phyloP scores from a whole-genome alignment of 2,329 filamentous ascomycete genomes.

The Talaromyces sp. region DNA sequence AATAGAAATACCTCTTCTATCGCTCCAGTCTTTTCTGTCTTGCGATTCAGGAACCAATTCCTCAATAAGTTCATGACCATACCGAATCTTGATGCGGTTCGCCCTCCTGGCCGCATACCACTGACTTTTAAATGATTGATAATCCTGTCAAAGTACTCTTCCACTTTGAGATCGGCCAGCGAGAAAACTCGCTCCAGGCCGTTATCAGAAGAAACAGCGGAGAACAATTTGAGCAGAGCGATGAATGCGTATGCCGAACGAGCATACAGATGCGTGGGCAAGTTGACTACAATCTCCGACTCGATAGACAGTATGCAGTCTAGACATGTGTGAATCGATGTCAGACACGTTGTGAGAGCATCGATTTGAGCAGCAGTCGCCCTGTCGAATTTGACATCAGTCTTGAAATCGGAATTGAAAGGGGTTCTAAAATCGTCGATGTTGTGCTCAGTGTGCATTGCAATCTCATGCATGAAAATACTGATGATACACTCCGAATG shows the following conservation, averaged over 20 bases:
- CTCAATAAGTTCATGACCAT: conserved; percentile 68
- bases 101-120: conserved; percentile 61
- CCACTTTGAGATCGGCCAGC: conserved; percentile 62
- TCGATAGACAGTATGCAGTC: conserved; percentile 63
- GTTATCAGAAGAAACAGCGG: conserved; percentile 60
- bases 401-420: conserved; percentile 38
- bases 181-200: conserved; percentile 69
- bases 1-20: conserved; percentile 19
- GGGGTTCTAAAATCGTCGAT: conserved; percentile 50
- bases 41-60: conserved; percentile 62
- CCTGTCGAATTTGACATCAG: conserved; percentile 27
- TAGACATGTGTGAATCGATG: conserved; percentile 64
- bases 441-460: conserved; percentile 62
- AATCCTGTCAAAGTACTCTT: conserved; percentile 66
- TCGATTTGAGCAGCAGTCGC: conserved; percentile 61
- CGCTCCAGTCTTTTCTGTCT: conserved; percentile 23
- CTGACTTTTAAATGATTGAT: conserved; percentile 65
- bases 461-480: conserved; percentile 73
- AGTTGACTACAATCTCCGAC: conserved; percentile 55
- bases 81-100: conserved; percentile 67
- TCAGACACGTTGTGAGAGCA: conserved; percentile 64
- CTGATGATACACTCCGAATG: conserved; percentile 64
- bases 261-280: conserved; percentile 70
- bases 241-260: conserved; percentile 69
- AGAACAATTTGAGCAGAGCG: conserved; percentile 70